phyloP scores from a whole-genome alignment of 2,329 filamentous ascomycete species.

The Claviceps fusiformis region DNA sequence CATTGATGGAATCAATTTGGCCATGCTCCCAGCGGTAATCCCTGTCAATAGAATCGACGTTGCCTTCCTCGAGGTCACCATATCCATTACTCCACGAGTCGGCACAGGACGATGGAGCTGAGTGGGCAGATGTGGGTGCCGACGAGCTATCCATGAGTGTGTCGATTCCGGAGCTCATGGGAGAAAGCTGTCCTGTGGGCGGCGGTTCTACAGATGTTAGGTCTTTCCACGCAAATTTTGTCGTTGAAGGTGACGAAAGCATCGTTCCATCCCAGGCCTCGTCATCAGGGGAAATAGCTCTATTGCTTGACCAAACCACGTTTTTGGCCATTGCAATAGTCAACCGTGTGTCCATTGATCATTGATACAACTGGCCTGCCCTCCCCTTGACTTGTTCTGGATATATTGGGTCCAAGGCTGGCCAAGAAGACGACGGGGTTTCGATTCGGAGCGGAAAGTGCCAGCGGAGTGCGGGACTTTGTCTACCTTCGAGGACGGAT shows the following conservation, averaged over 20 bases:
- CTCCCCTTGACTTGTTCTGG: neutral
- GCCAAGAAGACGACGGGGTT: no score
- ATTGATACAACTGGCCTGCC: conserved; percentile 30
- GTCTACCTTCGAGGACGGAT: neutral
- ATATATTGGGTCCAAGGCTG: neutral
- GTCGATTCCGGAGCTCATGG: conserved; percentile 37
- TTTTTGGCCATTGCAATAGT: conserved; percentile 27
- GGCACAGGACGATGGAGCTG: conserved; percentile 31
- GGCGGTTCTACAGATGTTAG: conserved; percentile 15
- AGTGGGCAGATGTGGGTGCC: conserved; percentile 29
- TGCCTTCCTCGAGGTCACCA: conserved; percentile 23
- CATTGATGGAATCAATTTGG: conserved; percentile 29
- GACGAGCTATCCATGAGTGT: conserved; percentile 24
- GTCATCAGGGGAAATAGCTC: conserved; percentile 32
- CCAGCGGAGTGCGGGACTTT: neutral
- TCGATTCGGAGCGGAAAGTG: neutral
- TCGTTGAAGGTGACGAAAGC: conserved; percentile 20
- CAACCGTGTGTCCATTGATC: conserved; percentile 34
- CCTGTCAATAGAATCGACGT: conserved; percentile 30
- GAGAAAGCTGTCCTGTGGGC: conserved; percentile 37
- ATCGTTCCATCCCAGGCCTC: conserved; percentile 15
- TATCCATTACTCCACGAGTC: conserved; percentile 31
- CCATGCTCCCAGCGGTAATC: conserved; percentile 37
- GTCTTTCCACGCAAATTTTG: conserved; percentile 17
- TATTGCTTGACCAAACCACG: conserved; percentile 32